phyloP scores from a whole-genome alignment of 2,329 filamentous ascomycete species.

The Helotiales sp. region DNA sequence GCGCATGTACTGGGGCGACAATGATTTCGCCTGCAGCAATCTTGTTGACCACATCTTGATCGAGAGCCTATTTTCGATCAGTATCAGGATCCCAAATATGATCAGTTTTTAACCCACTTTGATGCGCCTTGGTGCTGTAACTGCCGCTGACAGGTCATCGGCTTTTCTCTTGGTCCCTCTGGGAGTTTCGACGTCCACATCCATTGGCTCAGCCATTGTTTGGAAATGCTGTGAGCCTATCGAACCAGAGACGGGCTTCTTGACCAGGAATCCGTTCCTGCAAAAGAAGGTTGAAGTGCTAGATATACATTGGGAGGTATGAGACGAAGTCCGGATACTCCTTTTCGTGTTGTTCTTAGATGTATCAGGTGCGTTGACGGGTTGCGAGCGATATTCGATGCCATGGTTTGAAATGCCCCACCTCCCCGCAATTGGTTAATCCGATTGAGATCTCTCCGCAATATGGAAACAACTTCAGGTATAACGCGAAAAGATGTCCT shows the following conservation, averaged over 20 bases:
- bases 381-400: not conserved
- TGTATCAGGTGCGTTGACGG: not conserved
- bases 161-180: conserved; percentile 48
- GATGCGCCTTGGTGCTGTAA: conserved; percentile 48
- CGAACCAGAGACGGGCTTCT: not conserved
- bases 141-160: conserved; percentile 40
- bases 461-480: not conserved
- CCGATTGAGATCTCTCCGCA: not conserved
- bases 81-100: conserved; percentile 14
- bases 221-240: not conserved
- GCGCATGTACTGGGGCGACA: conserved; percentile 89
- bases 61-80: conserved; percentile 66
- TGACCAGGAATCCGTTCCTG: not conserved
- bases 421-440: not conserved
- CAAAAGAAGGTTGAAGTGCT: not conserved
- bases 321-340: not conserved
- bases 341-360: not conserved
- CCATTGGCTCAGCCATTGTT: conserved; percentile 41
- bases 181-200: conserved; percentile 38
- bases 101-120: conserved; percentile 36
- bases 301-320: not conserved
- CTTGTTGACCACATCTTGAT: conserved; percentile 94
- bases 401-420: not conserved
- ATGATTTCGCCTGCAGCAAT: conserved; percentile 99
- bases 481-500: not conserved